phyloP scores from a whole-genome alignment of 148 eudicot genomes.

The Euryodendron excelsum region DNA sequence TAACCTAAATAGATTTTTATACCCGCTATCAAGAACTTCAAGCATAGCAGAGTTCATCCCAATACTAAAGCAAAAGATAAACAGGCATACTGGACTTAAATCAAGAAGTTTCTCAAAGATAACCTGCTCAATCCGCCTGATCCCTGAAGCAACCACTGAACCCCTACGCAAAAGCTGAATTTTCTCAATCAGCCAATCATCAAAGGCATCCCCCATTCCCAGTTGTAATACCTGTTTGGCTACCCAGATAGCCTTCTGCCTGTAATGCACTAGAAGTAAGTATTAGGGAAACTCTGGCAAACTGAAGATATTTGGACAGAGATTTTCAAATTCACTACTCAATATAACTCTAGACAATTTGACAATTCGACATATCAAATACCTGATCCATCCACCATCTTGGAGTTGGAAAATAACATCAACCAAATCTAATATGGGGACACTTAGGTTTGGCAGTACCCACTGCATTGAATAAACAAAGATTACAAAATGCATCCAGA shows the following conservation, averaged over 20 bases:
- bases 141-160: conserved; percentile 81
- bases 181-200: conserved; percentile 98
- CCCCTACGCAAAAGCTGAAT: conserved; percentile 83
- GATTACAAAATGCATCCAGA: conserved; percentile 4
- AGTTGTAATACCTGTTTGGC: conserved; percentile 92
- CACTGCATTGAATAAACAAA: conserved; percentile 56
- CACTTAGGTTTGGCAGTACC: conserved; percentile 85
- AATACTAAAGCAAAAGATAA: conserved; percentile 4
- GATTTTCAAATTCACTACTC: neutral
- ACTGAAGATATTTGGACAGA: conserved; percentile 1
- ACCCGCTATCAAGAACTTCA: conserved; percentile 5
- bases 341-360: neutral
- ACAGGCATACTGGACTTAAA: conserved; percentile 2
- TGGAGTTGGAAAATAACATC: conserved; percentile 95
- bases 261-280: conserved; percentile 25
- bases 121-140: conserved; percentile 88
- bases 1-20: neutral
- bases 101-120: conserved; percentile 12
- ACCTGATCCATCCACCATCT: conserved; percentile 99
- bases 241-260: conserved; percentile 98
- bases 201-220: conserved; percentile 99
- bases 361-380: conserved; percentile 5
- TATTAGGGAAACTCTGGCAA: neutral
- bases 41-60: neutral
- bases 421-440: conserved; percentile 85